phyloP scores from a whole-genome alignment of 1,139 yeast species.

The Blastobotrys petasosporus region DNA sequence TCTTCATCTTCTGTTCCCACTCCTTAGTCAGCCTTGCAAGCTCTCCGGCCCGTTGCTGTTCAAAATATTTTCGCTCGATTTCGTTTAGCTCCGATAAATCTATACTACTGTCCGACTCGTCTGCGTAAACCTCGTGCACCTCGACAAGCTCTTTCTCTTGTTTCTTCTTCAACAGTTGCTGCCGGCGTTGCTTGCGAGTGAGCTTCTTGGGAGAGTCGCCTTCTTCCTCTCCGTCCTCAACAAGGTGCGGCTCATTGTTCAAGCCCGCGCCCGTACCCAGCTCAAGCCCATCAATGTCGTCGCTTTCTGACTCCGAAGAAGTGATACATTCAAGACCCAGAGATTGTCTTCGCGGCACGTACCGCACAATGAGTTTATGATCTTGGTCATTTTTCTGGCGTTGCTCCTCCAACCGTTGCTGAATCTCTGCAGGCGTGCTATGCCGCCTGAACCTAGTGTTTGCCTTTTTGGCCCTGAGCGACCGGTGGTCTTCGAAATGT shows the following conservation, averaged over 20 bases:
- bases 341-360: constrained; percentile 1
- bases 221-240: neutral
- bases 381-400: neutral
- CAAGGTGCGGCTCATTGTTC: neutral
- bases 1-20: constrained; percentile 8
- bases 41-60: constrained; percentile 8
- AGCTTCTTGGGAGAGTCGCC: constrained; percentile 18
- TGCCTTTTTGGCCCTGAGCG: constrained; percentile 3
- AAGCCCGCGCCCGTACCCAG: too few relatives aligned
- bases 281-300: neutral
- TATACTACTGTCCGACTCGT: constrained; percentile 8
- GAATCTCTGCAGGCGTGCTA: constrained; percentile 7
- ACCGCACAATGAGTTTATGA: constrained; percentile 1
- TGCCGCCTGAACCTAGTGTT: constrained; percentile 10
- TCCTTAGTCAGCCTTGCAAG: constrained; percentile 11
- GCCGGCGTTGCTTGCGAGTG: constrained; percentile 6
- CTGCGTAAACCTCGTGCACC: constrained; percentile 8
- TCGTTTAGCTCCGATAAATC: constrained; percentile 13
- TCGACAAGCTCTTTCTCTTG: constrained; percentile 3
- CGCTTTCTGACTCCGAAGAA: constrained; percentile 7
- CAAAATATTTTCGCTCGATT: constrained; percentile 11
- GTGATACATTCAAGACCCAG: neutral
- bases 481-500: constrained; percentile 2
- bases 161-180: constrained; percentile 8
- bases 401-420: neutral